Base-by-base conservation (phyloP, 805 yeast species). In the Sungouiozyma ichnusensis region DNA sequence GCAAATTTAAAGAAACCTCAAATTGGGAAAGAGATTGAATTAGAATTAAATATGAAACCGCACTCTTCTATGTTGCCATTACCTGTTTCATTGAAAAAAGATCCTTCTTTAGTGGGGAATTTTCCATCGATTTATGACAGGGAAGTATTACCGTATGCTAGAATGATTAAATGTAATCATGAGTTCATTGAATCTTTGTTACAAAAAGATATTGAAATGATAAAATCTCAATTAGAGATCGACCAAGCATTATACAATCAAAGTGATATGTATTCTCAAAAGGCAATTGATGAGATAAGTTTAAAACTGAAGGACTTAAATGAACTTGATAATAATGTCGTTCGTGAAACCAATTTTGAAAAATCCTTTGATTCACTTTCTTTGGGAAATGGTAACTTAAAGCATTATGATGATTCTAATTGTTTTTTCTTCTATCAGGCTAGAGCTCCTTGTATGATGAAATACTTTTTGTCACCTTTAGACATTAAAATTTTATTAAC, bases 401-500 rank as follows among this genome's bases (percentile, higher is more conserved):
- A 39, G 4, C 52, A 52, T 43, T 60, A 57, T 39, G 56, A 66
- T 24, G 74, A 71, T 46, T 36, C 55, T 1, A 63, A 64, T 45
- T 74, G 80, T 6, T 85, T 66, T 55, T 85, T 73, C 58, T 90
- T 77, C 56, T 90, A 83, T 58, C 88, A 88, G 55, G 78, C 92
- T 0, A 76, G 81, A 0, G 81, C 85, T 59, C 76, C 77, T 47
- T 71, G 88, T 0, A 62, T 79, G 2, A 74, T 80, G 2, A 72
- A 73, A 46, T 86, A 66, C 58, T 81, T 85, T 37, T 64, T 90
- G 15, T 77, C 95, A 0, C 78, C 85, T 4, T 65, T 92, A 36
- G 99, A 92, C 57, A 72, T 85, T 20, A 81, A 81, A 46, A 77
- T 90, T 16, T 63, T 90, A 43, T 72, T 74, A 46, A 57, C 76